phyloP scores from a whole-genome alignment of 169 alveolate genomes.

The Toxoplasma gondii region DNA sequence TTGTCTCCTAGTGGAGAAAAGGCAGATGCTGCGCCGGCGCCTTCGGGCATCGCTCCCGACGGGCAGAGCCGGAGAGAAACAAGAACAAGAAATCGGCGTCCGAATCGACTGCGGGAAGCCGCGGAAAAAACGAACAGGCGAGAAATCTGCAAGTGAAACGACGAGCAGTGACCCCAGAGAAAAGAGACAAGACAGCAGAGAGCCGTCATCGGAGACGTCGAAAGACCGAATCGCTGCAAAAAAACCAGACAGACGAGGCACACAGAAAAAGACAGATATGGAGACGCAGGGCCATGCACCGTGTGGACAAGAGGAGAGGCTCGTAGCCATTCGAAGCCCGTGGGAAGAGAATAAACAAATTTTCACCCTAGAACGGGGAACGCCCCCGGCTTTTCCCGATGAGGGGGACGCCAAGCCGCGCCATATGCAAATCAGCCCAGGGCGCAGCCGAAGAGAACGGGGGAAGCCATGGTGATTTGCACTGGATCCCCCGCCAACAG shows the following conservation, averaged over 20 bases:
- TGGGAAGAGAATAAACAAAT: no score
- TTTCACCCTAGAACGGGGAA: no score
- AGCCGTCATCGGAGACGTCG: conserved; percentile 19
- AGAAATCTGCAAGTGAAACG: background rate
- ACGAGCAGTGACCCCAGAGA: background rate
- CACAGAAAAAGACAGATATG: background rate
- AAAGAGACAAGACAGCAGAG: background rate
- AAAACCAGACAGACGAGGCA: background rate
- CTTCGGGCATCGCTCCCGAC: background rate
- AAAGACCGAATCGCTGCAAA: conserved; percentile 26
- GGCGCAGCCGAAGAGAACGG: no score
- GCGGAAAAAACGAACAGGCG: background rate
- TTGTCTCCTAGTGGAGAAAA: background rate
- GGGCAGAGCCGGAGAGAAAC: background rate
- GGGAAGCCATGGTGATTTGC: no score
- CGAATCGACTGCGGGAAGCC: background rate
- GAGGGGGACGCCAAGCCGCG: no score
- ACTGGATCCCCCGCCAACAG: no score
- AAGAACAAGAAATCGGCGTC: background rate
- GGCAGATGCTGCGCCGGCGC: background rate
- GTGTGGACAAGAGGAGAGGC: no score
- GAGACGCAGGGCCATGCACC: background rate
- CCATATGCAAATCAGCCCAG: no score
- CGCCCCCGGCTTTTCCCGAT: no score
- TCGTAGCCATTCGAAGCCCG: no score